Evolutionary conservation across 2,329 filamentous ascomycete species (phyloP), one percentile per base, ranked within the genome.

Genomic region (Microdochium bolleyi): DNA sequence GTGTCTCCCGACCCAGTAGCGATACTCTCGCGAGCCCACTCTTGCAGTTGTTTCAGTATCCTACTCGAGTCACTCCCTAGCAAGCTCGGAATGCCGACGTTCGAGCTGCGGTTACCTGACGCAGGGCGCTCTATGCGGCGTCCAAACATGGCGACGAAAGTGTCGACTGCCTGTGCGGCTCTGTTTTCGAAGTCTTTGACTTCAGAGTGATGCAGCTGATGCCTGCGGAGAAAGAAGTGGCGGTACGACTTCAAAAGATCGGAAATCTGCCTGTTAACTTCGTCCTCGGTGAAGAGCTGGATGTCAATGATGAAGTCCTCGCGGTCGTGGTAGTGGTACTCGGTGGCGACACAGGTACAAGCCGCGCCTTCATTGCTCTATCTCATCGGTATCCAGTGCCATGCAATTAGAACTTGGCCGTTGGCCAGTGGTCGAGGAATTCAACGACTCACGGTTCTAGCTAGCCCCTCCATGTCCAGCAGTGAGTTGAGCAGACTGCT

Each of bases 401-500:
- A 19, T 49, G 24, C 41, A 24, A 27, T 44, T 52, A 48, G 41
- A 30, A 30, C 27, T 30, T 30, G 27, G 11, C 27, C 27, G 27
- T 30, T 11, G 27, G 11, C 5, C 27, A 11, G 27, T 5, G 5
- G 27, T 30, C 11, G 11, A 30, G 11, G 5, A 30, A 30, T 11
- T 11, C 11, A 30, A 5, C 11, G 10, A 59, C 73, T 66, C 62
- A 77, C 74, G 2, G 72, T 64, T 55, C 70, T 65, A 0, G 73
- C 73, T 1, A 79, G 62, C 1, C 60, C 63, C 1, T 56, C 50
- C 0, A 50, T 62, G 50, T 78, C 74, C 3, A 79, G 62, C 1
- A 78, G 62, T 1, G 73, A 76, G 56, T 78, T 78, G 16, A 78
- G 62, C 2, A 78, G 59, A 53, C 75, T 78, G 53, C 74, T 77